Evolutionary conservation across 352 stramenopile genomes (phyloP).

Genomic region (Phytophthora pisi): DNA sequence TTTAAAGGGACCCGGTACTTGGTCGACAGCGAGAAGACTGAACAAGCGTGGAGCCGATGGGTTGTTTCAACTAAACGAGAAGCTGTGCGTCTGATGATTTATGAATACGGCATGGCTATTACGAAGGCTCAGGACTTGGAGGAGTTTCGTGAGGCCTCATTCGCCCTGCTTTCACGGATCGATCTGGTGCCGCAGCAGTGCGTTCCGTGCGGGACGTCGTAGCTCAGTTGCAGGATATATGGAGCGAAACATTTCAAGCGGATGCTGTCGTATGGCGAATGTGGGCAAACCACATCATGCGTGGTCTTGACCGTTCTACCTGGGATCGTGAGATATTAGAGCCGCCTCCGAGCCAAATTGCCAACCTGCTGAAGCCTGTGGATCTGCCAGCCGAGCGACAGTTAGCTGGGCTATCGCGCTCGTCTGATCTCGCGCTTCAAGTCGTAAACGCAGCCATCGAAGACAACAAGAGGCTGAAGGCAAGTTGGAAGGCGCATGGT

Average conservation of each 20-base stretch:
- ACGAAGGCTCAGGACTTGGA: neutral
- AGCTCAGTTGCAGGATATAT: neutral
- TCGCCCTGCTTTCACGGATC: neutral
- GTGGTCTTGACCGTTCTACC: conserved; percentile 7
- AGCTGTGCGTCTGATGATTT: conserved; percentile 1
- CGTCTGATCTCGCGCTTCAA: neutral
- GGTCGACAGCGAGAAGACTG: conserved; percentile 5
- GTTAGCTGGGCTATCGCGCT: neutral
- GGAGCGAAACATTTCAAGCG: neutral
- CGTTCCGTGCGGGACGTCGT: neutral
- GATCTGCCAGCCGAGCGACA: neutral
- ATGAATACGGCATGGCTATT: neutral
- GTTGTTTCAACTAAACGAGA: conserved; percentile 1
- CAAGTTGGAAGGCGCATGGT: neutral
- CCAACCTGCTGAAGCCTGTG: neutral
- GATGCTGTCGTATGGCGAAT: conserved; percentile 6
- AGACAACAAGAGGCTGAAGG: neutral
- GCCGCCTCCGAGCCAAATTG: neutral
- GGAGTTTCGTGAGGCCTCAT: neutral
- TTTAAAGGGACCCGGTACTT: conserved; percentile 7
- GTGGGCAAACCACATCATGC: conserved; percentile 9
- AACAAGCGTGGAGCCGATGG: conserved; percentile 5
- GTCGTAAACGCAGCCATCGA: neutral
- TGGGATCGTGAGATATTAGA: conserved; percentile 6
- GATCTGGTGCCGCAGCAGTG: neutral